phyloP scores from a whole-genome alignment of 305 asterid species.

The Striga hermonthica region DNA sequence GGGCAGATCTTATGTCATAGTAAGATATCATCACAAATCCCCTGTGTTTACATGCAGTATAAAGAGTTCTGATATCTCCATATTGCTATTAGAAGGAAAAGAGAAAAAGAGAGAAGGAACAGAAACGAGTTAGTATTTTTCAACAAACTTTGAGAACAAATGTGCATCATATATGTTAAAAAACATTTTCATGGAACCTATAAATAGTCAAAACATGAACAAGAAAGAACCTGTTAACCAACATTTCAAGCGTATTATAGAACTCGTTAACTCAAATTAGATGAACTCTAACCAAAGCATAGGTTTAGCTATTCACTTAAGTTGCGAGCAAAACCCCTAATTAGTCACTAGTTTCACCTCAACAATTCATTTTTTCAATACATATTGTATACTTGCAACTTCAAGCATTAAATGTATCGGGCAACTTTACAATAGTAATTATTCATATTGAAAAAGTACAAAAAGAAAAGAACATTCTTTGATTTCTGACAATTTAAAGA shows the following conservation, averaged over 20 bases:
- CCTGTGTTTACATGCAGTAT: slow-evolving; percentile 93
- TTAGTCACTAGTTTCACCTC: slow-evolving; percentile 4
- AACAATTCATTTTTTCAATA: neutral
- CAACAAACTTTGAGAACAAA: neutral
- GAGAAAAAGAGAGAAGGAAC: slow-evolving; percentile 13
- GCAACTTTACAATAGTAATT: neutral
- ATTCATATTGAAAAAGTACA: neutral
- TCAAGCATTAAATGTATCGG: neutral
- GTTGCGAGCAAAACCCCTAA: neutral
- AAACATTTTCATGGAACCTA: slow-evolving; percentile 1
- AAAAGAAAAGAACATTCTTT: neutral
- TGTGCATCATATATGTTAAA: neutral
- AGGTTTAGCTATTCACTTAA: neutral
- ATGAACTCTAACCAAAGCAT: neutral
- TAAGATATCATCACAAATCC: slow-evolving; percentile 99
- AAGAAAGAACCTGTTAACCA: neutral
- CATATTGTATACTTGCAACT: neutral
- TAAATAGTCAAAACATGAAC: neutral
- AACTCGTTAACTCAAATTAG: slow-evolving; percentile 14
- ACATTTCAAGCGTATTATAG: slow-evolving; percentile 5
- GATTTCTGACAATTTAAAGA: no score
- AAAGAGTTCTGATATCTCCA: slow-evolving; percentile 91
- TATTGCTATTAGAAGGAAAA: slow-evolving; percentile 62
- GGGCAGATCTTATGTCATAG: slow-evolving; percentile 96
- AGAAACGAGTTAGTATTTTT: slow-evolving; percentile 18